Conservation (phyloP, 2,329 filamentous ascomycete genomes). For the Venturia nashicola region DNA sequence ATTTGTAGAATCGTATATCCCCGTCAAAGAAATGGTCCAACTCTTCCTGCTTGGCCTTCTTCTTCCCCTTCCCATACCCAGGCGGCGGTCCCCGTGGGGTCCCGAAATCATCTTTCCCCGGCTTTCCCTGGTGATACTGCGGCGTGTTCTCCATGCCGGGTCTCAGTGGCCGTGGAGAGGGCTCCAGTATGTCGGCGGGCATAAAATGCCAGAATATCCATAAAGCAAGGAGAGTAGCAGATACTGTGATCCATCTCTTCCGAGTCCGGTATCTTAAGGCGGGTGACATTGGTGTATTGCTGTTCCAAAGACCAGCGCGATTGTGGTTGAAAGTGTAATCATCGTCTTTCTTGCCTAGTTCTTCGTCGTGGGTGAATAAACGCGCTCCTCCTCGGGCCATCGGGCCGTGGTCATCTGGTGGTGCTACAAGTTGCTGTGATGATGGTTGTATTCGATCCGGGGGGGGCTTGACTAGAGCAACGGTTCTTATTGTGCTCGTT, state of each 20-base stretch:
- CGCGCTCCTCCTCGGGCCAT: constrained; percentile 6
- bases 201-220: constrained; percentile 6
- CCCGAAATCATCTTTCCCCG: neutral
- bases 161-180: neutral
- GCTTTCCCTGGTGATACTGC: neutral
- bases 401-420: neutral
- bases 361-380: constrained; percentile 2
- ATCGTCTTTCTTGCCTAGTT: constrained; percentile 10
- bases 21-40: constrained; percentile 49
- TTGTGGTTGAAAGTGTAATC: neutral
- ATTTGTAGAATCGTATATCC: constrained; percentile 52
- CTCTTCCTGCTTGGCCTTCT: neutral
- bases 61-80: neutral
- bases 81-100: constrained; percentile 5
- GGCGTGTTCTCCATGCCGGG: neutral
- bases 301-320: neutral
- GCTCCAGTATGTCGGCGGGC: constrained; percentile 5
- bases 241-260: neutral
- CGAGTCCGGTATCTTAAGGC: neutral
- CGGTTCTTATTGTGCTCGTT: neutral
- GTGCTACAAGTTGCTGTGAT: neutral
- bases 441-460: neutral
- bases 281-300: neutral
- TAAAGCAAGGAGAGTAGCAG: neutral
- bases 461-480: neutral